phyloP scores from a whole-genome alignment of 495 filamentous ascomycete genomes.

The Aspergillus leporis region DNA sequence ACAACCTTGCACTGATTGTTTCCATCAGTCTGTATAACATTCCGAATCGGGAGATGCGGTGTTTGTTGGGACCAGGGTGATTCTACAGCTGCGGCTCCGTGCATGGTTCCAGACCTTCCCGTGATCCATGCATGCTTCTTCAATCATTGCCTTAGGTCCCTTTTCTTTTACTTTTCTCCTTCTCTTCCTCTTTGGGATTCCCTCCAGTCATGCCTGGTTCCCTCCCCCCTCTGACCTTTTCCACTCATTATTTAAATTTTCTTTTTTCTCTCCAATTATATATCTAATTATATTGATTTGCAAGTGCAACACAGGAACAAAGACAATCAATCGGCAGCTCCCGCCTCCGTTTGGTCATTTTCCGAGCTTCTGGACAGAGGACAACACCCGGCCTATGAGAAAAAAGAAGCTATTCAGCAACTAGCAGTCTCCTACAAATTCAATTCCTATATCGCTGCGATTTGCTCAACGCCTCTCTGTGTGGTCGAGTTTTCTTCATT shows the following conservation, averaged over 20 bases:
- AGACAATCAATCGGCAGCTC: slow-evolving; percentile 10
- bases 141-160: neutral
- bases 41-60: neutral
- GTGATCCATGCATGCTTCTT: slow-evolving; percentile 2
- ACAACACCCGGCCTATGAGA: slow-evolving; percentile 9
- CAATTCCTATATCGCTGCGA: slow-evolving; percentile 13
- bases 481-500: neutral
- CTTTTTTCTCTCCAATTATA: too few relatives aligned
- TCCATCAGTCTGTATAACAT: neutral
- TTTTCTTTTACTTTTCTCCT: slow-evolving; percentile 5
- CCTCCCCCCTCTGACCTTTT: neutral
- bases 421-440: slow-evolving; percentile 22
- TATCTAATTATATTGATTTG: neutral
- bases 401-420: slow-evolving; percentile 5
- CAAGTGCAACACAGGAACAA: slow-evolving; percentile 2
- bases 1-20: neutral
- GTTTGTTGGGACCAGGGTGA: neutral
- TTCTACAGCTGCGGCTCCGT: slow-evolving; percentile 3
- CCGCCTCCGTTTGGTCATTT: slow-evolving; percentile 9
- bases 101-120: slow-evolving; percentile 8
- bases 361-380: slow-evolving; percentile 15
- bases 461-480: neutral
- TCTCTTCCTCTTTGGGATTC: slow-evolving; percentile 6
- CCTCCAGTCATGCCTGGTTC: neutral
- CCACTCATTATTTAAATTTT: slow-evolving; percentile 10